A percentile compares a stretch with the other conserved stretches of the same genome.
phyloP scores from a whole-genome alignment of 83 land plant genomes.

The Picea abies region DNA sequence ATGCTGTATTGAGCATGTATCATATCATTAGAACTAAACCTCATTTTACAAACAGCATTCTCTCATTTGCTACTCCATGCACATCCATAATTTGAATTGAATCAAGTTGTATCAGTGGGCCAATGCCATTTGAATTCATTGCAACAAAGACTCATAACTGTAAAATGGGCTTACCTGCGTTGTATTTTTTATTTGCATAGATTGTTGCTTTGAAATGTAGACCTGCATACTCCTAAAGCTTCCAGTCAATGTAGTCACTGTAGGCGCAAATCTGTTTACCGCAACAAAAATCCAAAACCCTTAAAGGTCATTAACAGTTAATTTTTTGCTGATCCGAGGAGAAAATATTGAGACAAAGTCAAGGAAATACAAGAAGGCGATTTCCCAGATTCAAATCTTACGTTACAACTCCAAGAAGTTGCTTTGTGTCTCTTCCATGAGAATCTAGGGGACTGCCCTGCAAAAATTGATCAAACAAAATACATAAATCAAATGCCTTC shows the following conservation, averaged over 20 bases:
- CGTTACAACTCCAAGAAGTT: conserved; percentile 65
- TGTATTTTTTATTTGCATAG: conserved; percentile 57
- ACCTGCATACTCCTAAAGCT: conserved; percentile 68
- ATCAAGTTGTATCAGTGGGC: background rate
- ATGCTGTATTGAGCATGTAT: conserved; percentile 38
- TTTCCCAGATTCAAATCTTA: conserved; percentile 23
- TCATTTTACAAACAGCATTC: background rate
- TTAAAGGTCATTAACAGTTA: background rate
- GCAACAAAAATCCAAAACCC: background rate
- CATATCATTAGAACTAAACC: background rate
- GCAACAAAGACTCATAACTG: background rate
- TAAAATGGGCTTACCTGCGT: conserved; percentile 32
- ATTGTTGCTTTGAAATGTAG: conserved; percentile 68
- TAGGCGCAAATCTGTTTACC: conserved; percentile 70
- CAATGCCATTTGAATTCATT: background rate
- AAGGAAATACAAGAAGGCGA: conserved; percentile 4
- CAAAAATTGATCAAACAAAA: background rate
- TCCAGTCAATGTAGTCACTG: conserved; percentile 74
- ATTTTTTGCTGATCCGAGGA: background rate
- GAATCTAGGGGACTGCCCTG: conserved; percentile 42
- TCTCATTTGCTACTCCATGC: background rate
- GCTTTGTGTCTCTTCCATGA: conserved; percentile 31
- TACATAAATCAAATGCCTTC: background rate
- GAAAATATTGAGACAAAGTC: conserved; percentile 1
- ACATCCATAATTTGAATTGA: background rate